Evolutionary conservation across 1,284 basidiomycete species (phyloP).

Genomic region (Tilletia caries): DNA sequence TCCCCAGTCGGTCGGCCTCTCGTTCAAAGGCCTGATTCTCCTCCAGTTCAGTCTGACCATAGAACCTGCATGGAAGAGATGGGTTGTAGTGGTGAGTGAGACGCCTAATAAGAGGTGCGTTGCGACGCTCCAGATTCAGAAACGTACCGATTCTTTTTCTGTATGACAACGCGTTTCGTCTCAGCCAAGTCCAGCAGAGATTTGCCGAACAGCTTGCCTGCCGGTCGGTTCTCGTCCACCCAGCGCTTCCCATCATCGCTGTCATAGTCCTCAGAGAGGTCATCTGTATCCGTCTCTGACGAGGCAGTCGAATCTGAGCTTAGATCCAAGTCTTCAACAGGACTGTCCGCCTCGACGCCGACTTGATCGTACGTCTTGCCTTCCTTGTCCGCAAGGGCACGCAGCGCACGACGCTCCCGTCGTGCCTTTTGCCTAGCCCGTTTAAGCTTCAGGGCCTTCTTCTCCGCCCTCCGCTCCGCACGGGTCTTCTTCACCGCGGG

Average conservation of each 20-base stretch:
- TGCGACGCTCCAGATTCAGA: neutral
- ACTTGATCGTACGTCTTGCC: constrained; percentile 33
- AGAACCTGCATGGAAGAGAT: constrained; percentile 25
- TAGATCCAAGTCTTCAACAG: constrained; percentile 42
- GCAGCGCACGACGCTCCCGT: constrained; percentile 28
- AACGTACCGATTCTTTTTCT: constrained; percentile 26
- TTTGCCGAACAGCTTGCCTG: constrained; percentile 48
- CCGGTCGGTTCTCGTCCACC: constrained; percentile 43
- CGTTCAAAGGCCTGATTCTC: constrained; percentile 24
- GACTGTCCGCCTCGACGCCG: constrained; percentile 43
- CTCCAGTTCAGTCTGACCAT: constrained; percentile 44
- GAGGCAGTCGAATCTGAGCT: constrained; percentile 24
- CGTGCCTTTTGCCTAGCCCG: constrained; percentile 25
- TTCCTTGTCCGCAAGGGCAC: constrained; percentile 28
- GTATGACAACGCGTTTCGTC: constrained; percentile 24
- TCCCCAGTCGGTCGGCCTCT: constrained; percentile 17
- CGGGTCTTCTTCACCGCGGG: constrained; percentile 4
- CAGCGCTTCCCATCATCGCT: constrained; percentile 37
- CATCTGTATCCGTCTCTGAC: constrained; percentile 26
- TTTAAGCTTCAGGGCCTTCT: constrained; percentile 35
- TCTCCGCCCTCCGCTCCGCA: constrained; percentile 32
- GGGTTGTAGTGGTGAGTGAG: neutral
- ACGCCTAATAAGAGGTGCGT: no score
- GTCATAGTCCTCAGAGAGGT: neutral
- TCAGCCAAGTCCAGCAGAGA: constrained; percentile 42